Evolutionary conservation across 208 protist genomes (phyloP), one percentile per base, ranked within the genome.

Genomic region (Strigomonas culicis): DNA sequence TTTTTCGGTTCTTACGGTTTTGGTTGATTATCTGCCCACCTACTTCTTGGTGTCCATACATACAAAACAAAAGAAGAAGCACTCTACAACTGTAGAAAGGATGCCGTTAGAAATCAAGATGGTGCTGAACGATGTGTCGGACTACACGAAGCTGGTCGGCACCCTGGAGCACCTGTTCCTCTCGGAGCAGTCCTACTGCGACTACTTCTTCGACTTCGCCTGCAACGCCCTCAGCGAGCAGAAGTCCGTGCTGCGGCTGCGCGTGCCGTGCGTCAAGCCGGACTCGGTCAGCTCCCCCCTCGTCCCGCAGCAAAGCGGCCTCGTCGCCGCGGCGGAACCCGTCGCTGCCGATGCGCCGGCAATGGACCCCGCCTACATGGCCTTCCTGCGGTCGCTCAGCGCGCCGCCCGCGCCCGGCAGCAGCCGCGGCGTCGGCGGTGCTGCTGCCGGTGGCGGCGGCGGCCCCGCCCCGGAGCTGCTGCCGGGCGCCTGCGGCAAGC

Each of bases 41-140:
- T 46, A 10, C 17, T 46, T 46, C 39, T 46, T n/a, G n/a, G n/a
- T n/a, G n/a, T n/a, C n/a, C n/a, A n/a, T n/a, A n/a, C n/a, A n/a
- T n/a, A n/a, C n/a, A n/a, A n/a, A n/a, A 21, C 19, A 10, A 31
- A 58, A 46, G 22, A 46, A 41, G 22, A 60, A 27, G 61, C 6
- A 46, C 44, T 27, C 7, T 34, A 32, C 6, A 49, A 51, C 28
- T 19, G 4, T 19, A 62, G 3, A 30, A 50, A 3, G 41, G 53
- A 94, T 94, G 82, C 72, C 88, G 58, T 27, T 90, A 3, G 82
- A 83, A 50, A 76, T 80, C 30, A 94, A 94, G 60, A 49, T 91
- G n/a, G 65, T 72, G 30, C 74, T 94, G 22, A 60, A 76, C n/a
- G 66, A 67, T 28, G 43, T 44, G 6, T 64, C 57, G 0, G 73